Percentiles rank a stretch among this genome's conserved stretches.
Conservation (phyloP, 169 alveolate genomes). For the Plasmodium knowlesi region DNA sequence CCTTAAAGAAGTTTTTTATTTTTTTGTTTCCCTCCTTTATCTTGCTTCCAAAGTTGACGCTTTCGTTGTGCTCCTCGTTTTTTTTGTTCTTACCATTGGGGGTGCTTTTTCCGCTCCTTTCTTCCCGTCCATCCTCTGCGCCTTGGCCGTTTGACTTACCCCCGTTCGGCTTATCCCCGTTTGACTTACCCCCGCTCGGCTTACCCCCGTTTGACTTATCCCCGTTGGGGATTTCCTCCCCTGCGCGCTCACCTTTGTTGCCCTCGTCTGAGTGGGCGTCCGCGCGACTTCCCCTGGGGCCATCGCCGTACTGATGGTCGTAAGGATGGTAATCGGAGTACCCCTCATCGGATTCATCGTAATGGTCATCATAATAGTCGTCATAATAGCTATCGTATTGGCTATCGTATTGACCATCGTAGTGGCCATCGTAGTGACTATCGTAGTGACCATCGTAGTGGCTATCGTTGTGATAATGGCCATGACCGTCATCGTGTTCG, state of each 20-base stretch:
- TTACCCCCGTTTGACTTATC: background rate
- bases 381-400: background rate
- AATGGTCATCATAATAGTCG: background rate
- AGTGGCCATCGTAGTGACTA: background rate
- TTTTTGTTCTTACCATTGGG: background rate
- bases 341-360: background rate
- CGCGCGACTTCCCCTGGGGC: background rate
- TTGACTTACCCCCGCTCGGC: background rate
- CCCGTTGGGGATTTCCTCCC: background rate
- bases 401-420: background rate
- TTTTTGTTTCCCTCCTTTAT: constrained; percentile 34
- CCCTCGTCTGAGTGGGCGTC: background rate
- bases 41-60: constrained; percentile 20
- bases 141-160: background rate
- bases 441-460: background rate
- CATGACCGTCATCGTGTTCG: background rate
- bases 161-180: background rate
- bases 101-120: background rate
- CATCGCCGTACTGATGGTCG: background rate
- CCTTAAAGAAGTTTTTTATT: constrained; percentile 42
- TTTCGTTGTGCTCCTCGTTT: constrained; percentile 3
- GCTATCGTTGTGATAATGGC: background rate
- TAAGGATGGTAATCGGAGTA: background rate
- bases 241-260: background rate
- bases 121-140: background rate